phyloP scores from a whole-genome alignment of 495 filamentous ascomycete species.

The Podospora anserina region DNA sequence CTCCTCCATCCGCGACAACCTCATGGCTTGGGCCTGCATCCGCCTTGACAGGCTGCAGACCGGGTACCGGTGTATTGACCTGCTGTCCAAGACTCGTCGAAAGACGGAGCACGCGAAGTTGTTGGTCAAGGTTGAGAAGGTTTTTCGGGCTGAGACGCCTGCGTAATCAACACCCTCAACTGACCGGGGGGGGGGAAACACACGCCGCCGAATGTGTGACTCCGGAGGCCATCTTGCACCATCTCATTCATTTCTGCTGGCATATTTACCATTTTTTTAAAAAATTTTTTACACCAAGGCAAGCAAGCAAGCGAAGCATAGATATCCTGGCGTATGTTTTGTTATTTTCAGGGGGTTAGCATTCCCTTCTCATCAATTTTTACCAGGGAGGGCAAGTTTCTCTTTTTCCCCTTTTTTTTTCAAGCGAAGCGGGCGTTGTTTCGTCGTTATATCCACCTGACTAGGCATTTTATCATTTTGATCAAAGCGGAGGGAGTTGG shows the following conservation, averaged over 20 bases:
- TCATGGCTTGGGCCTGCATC: constrained; percentile 85
- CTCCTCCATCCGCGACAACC: constrained; percentile 48
- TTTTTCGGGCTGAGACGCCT: constrained; percentile 25
- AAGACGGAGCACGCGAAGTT: constrained; percentile 56
- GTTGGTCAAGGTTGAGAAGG: constrained; percentile 60
- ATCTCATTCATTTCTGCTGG: neutral
- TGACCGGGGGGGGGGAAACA: too few relatives aligned
- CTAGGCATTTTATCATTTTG: too few relatives aligned
- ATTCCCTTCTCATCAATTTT: too few relatives aligned
- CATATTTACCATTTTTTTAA: neutral
- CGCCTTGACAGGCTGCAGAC: constrained; percentile 74
- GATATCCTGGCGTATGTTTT: neutral
- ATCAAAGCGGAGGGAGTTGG: neutral
- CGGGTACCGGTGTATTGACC: constrained; percentile 72
- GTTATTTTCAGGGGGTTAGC: too few relatives aligned
- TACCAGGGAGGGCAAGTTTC: neutral
- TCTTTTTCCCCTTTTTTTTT: neutral
- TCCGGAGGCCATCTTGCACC: neutral
- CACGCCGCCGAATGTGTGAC: too few relatives aligned
- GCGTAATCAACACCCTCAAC: neutral
- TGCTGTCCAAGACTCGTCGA: constrained; percentile 52
- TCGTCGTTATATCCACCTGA: neutral
- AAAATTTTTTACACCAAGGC: too few relatives aligned
- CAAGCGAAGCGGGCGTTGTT: neutral
- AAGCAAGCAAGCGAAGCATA: neutral